Evolutionary conservation across 2,329 filamentous ascomycete genomes (phyloP).

Genomic region (Chalara sp.): DNA sequence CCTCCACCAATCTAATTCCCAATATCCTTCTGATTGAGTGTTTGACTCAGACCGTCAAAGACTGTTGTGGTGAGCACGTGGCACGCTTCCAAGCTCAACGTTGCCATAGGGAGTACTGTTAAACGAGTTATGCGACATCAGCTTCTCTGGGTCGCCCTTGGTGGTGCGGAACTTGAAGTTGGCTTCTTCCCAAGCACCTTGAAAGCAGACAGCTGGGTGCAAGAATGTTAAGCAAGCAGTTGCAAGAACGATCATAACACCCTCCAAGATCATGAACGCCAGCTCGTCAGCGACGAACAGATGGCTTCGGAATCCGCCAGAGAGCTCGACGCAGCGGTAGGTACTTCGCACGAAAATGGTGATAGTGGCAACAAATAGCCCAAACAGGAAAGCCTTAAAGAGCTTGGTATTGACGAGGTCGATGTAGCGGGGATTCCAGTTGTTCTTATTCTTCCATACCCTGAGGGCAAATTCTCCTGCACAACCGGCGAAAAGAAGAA

Average conservation of each 20-base stretch:
- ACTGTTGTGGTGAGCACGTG: too few species aligned
- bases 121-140: too few species aligned
- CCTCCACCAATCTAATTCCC: too few species aligned
- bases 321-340: conserved; percentile 52
- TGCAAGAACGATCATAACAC: conserved; percentile 29
- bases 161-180: conserved; percentile 12
- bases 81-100: too few species aligned
- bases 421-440: conserved; percentile 14
- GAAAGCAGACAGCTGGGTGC: conserved; percentile 24
- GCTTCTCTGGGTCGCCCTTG: neutral
- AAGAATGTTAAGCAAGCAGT: conserved; percentile 24
- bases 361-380: conserved; percentile 43
- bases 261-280: conserved; percentile 41
- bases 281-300: conserved; percentile 41
- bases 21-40: too few species aligned
- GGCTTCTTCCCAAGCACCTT: conserved; percentile 12
- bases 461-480: conserved; percentile 13
- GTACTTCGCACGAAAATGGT: conserved; percentile 50
- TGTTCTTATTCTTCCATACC: conserved; percentile 6
- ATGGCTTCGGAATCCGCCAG: conserved; percentile 43
- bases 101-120: too few species aligned
- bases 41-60: too few species aligned
- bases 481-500: conserved; percentile 23
- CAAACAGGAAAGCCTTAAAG: conserved; percentile 41
- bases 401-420: conserved; percentile 12